Percentiles rank a stretch among this genome's conserved stretches.
Conservation (phyloP, 768 basidiomycete genomes). For the Pleurotus citrinopileatus region DNA sequence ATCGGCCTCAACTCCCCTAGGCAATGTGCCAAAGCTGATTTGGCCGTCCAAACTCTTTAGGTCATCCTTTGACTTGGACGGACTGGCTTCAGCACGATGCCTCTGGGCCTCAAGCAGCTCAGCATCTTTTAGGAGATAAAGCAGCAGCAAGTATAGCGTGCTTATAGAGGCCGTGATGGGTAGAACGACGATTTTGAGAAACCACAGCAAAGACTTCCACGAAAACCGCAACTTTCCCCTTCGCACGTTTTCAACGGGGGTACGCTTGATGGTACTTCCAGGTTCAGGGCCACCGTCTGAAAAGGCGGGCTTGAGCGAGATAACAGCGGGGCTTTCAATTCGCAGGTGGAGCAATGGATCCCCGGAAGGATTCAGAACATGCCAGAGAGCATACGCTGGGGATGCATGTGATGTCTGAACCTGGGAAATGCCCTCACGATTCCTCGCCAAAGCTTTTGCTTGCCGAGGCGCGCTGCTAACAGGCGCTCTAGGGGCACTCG, state of each 20-base stretch:
- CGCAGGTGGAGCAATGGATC: conserved; percentile 70
- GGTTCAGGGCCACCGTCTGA: conserved; percentile 13
- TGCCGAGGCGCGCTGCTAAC: conserved; percentile 24
- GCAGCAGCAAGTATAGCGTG: conserved; percentile 69
- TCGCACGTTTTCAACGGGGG: neutral
- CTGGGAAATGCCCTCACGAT: conserved; percentile 24
- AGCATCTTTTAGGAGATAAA: conserved; percentile 87
- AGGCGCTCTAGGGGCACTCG: conserved; percentile 28
- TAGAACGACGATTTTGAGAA: conserved; percentile 77
- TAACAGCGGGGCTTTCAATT: conserved; percentile 74
- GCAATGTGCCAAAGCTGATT: conserved; percentile 64
- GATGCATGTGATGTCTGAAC: conserved; percentile 25
- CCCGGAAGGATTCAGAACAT: conserved; percentile 66
- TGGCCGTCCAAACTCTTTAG: conserved; percentile 35
- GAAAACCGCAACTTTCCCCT: conserved; percentile 34
- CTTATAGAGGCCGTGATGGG: conserved; percentile 81
- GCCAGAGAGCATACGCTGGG: conserved; percentile 73
- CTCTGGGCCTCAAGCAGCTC: conserved; percentile 88
- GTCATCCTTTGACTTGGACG: conserved; percentile 25
- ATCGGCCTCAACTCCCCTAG: conserved; percentile 80
- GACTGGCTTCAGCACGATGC: conserved; percentile 48
- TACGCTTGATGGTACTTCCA: neutral
- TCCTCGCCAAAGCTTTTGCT: conserved; percentile 30
- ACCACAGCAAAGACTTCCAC: conserved; percentile 62
- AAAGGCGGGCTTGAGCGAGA: conserved; percentile 57